These are phyloP conservation scores for Apiospora aurea DNA, from an alignment of 2,329 filamentous ascomycete species.

Conservation along the genomic window DNA sequence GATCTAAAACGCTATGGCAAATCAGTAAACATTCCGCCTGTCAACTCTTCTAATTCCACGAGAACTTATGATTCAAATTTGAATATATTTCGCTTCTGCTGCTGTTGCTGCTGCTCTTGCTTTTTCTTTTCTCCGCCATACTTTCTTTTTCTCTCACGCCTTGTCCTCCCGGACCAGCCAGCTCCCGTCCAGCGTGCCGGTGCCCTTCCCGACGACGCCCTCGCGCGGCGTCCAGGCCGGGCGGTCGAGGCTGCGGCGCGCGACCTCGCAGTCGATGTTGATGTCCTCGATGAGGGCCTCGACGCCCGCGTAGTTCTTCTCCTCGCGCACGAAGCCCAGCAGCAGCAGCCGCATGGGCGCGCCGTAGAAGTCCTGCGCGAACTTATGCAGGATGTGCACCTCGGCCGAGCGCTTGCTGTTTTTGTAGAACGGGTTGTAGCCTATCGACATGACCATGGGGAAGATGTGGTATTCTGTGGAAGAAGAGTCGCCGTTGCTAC, in stretches of 20 bases:
- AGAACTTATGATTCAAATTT: neutral
- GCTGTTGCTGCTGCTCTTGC: neutral
- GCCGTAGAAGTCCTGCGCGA: conserved; percentile 85
- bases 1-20: neutral
- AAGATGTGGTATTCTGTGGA: conserved; percentile 56
- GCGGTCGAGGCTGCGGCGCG: conserved; percentile 73
- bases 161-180: conserved; percentile 39
- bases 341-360: conserved; percentile 80
- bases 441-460: conserved; percentile 92
- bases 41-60: too few species aligned
- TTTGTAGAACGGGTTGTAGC: conserved; percentile 97
- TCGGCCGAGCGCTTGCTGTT: conserved; percentile 87
- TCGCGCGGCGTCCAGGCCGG: conserved; percentile 61
- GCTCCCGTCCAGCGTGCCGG: conserved; percentile 38
- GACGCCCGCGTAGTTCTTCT: conserved; percentile 84
- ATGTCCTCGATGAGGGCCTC: conserved; percentile 91
- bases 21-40: too few species aligned
- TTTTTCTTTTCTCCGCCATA: neutral
- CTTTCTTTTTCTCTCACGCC: neutral
- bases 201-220: conserved; percentile 35
- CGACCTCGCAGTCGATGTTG: conserved; percentile 84
- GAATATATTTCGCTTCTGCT: neutral
- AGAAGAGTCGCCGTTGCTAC: neutral
- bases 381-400: conserved; percentile 85
- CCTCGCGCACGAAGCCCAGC: conserved; percentile 86